Evolutionary conservation across 495 filamentous ascomycete species (phyloP), one percentile per base, ranked within the genome.

Genomic region (Filosporella fistucella): DNA sequence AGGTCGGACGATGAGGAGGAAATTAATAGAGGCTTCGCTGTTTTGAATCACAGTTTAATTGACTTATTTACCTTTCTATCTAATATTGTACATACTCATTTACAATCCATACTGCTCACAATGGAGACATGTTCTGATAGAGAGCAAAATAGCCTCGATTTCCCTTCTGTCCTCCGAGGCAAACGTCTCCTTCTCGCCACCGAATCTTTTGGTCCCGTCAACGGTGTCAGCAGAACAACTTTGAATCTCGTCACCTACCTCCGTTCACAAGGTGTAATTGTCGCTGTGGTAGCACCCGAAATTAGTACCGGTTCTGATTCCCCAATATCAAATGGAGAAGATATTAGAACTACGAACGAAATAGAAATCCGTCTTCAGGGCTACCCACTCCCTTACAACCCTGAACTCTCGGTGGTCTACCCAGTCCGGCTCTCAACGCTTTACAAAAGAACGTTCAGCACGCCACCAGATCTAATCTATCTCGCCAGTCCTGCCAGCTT

Each of bases 161-260:
- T 76, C 43, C 79, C 80, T 1, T 48, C 52, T n/a, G 56, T 61
- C 11, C 63, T 83, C 17, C 50, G 65, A 7, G 74, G 74, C 24
- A 77, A 74, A 58, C 70, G 71, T 52, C 64, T 83, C 47, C 63
- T 85, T 3, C 67, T 83, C 25, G 79, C 78, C 23, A 81, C 79
- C 8, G 81, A 85, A 56, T 81, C 77, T 13, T 76, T 81, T 51
- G 81, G 80, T 21, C 81, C 78, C 0, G 77, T 83, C 49, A 85
- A 85, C 55, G 80, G 81, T 14, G 81, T 85, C 34, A 79, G 75
- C 56, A 67, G 77, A 34, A 85, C 78, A 0, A 83, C 81, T 2
- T 64, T 73, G 55, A 78, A 74, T 65, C 65, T 85, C 18, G 71
- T 83, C 18, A 71, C 79, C 52, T 81, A 85, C 47, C 64, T 85